phyloP scores from a whole-genome alignment of 2,329 filamentous ascomycete species.

The Xylaria sp. region DNA sequence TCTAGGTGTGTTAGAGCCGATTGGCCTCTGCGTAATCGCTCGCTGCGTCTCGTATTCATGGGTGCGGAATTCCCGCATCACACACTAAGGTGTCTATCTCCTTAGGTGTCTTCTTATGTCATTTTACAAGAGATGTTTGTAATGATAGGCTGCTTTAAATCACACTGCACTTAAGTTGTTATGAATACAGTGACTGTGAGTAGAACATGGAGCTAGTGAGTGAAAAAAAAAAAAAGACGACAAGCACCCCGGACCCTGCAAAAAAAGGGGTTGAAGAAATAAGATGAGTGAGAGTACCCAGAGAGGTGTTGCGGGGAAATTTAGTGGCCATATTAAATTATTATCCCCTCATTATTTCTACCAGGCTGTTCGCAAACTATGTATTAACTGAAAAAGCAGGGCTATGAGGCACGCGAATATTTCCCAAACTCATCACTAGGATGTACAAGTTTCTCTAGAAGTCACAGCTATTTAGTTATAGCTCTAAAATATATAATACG shows the following conservation, averaged over 20 bases:
- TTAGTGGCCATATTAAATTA: background rate
- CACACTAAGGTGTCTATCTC: background rate
- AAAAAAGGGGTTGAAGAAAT: background rate
- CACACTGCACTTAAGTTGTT: background rate
- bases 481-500: background rate
- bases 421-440: background rate
- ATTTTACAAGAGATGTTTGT: background rate
- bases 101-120: background rate
- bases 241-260: background rate
- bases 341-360: background rate
- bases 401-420: background rate
- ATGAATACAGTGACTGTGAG: background rate
- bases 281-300: background rate
- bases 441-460: background rate
- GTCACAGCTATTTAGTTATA: background rate
- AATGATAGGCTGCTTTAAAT: background rate
- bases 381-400: background rate
- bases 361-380: background rate
- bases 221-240: background rate
- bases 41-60: background rate
- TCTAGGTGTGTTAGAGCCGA: background rate
- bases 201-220: background rate
- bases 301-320: background rate
- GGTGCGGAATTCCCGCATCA: background rate
- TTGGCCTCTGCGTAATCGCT: slow-evolving; percentile 4